Percentiles rank a stretch among this genome's conserved stretches.
Evolutionary conservation across 163 green algal species (phyloP).

Genomic region (Chloromonas sp.): DNA sequence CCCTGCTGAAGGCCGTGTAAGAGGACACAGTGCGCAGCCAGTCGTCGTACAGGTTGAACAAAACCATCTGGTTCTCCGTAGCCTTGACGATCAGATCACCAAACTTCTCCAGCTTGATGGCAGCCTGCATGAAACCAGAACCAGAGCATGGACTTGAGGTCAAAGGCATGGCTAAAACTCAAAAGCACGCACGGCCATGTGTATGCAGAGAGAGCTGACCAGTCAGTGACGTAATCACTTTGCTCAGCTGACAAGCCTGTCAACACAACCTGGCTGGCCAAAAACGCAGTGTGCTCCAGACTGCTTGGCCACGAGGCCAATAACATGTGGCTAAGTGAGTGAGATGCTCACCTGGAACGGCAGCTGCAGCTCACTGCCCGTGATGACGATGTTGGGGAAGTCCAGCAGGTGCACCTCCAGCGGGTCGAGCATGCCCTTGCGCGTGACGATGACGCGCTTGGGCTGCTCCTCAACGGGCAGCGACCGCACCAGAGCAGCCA

Average conservation of each 20-base stretch:
- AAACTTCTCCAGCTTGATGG: slow-evolving; percentile 99
- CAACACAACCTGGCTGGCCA: too few species aligned
- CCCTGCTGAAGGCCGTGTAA: slow-evolving; percentile 84
- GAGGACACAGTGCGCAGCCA: slow-evolving; percentile 92
- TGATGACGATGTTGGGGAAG: slow-evolving; percentile 99
- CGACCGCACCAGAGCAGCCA: slow-evolving; percentile 61
- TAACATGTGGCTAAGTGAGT: too few species aligned
- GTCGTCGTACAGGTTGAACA: slow-evolving; percentile 99
- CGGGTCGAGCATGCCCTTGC: slow-evolving; percentile 99
- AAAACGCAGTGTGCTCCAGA: too few species aligned
- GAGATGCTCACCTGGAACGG: slow-evolving; percentile 81
- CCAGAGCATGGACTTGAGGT: too few species aligned
- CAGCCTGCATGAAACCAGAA: slow-evolving; percentile 39
- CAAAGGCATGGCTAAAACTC: too few species aligned
- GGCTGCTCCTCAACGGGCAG: slow-evolving; percentile 86
- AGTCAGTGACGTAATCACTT: too few species aligned
- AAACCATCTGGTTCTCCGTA: slow-evolving; percentile 84
- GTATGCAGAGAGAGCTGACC: too few species aligned
- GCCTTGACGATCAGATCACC: slow-evolving; percentile 93
- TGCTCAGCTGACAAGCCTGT: too few species aligned
- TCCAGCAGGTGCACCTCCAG: slow-evolving; percentile 98
- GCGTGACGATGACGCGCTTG: slow-evolving; percentile 98
- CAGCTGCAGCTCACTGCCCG: slow-evolving; percentile 96
- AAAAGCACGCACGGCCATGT: too few species aligned
- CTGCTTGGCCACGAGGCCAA: too few species aligned